Evolutionary conservation across 2,329 filamentous ascomycete species (phyloP), one percentile per base, ranked within the genome.

Genomic region (Trichophaea hybrida): DNA sequence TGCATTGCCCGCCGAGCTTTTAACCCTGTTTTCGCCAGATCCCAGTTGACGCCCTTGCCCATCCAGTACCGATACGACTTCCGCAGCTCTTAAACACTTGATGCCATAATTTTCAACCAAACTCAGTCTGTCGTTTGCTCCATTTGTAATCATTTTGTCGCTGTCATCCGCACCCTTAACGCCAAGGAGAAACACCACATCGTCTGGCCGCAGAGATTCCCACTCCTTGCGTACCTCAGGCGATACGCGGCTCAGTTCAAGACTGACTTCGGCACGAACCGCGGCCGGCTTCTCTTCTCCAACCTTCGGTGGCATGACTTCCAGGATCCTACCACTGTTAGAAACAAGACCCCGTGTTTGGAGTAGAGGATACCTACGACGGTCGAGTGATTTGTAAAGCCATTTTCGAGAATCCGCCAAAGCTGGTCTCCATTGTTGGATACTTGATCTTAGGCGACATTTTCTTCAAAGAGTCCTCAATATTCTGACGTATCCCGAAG

Each of bases 351-450:
- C 8, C 34, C 37, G 34, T 4, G 46, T n/a, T 43, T 15, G 10
- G 38, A 15, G 38, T 15, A n/a, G 57, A 6, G 43, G 24, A 5
- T 31, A 31, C 71, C 73, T 69, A 76, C 67, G 88, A 84, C 63
- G 89, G 87, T 68, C 88, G 93, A 15, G 81, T 78, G 61, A 96
- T 93, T 0, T 88, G 84, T 57, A 97, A 77, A 2, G 89, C 90
- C 90, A 97, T 95, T 68, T 83, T 88, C 1, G 91, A 94, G 68
- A 87, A 89, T 0, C 93, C 91, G 10, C 84, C 77, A 69, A 97
- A 97, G 4, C 75, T 77, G 0, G 80, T 84, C 64, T 82, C 80
- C n/a, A 84, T 85, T 40, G 80, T 76, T 44, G 78, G 78, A 60
- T 65, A 65, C 17, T 77, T 78, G 24, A 75, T 70, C 65, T 83